phyloP scores from a whole-genome alignment of 148 eudicot species.

The Amaranthus palmeri region DNA sequence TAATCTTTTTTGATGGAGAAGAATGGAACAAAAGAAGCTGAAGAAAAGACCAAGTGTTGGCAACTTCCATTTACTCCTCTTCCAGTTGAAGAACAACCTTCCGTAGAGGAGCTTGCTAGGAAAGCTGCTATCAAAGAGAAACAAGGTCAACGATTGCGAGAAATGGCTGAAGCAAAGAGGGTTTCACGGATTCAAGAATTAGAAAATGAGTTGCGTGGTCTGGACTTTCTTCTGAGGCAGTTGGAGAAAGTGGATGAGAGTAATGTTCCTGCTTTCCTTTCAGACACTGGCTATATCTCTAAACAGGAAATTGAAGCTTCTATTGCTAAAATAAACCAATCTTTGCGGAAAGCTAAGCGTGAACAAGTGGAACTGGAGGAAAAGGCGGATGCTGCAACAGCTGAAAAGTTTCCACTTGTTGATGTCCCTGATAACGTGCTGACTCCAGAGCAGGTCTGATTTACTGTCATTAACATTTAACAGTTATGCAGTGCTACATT shows the following conservation, averaged over 20 bases:
- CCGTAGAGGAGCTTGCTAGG: slow-evolving; percentile 86
- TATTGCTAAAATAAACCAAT: slow-evolving; percentile 56
- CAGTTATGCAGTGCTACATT: not conserved
- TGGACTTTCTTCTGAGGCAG: slow-evolving; percentile 77
- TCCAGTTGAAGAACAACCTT: slow-evolving; percentile 79
- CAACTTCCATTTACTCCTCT: slow-evolving; percentile 90
- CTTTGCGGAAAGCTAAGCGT: slow-evolving; percentile 76
- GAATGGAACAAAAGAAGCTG: slow-evolving; percentile 81
- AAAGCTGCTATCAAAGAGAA: slow-evolving; percentile 92
- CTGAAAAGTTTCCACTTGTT: slow-evolving; percentile 72
- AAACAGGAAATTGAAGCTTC: slow-evolving; percentile 77
- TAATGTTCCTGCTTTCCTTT: slow-evolving; percentile 58
- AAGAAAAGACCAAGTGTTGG: slow-evolving; percentile 85
- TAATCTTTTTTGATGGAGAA: slow-evolving; percentile 26
- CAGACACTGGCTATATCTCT: slow-evolving; percentile 64
- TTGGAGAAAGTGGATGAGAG: slow-evolving; percentile 53
- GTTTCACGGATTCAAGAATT: slow-evolving; percentile 70
- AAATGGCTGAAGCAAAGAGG: slow-evolving; percentile 95
- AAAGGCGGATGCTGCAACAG: slow-evolving; percentile 47
- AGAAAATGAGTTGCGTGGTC: slow-evolving; percentile 73
- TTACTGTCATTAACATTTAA: not conserved
- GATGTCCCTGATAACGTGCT: slow-evolving; percentile 76
- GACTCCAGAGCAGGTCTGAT: slow-evolving; percentile 75
- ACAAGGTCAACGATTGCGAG: slow-evolving; percentile 85
- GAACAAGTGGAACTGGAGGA: slow-evolving; percentile 77